Evolutionary conservation across 306 rosid genomes (phyloP).

Genomic region (Castanea crenata): DNA sequence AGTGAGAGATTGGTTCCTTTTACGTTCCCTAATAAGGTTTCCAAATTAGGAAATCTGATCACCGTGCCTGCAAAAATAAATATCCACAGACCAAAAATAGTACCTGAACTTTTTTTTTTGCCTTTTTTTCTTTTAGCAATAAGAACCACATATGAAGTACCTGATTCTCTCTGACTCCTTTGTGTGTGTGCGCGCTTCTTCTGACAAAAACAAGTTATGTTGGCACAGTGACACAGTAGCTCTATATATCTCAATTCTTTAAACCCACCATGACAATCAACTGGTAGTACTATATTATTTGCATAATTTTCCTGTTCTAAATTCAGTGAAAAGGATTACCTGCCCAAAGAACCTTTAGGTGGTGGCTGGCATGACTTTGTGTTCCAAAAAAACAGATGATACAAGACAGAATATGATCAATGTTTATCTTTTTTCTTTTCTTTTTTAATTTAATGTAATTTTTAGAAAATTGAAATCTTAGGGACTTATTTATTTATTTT

Average conservation of each 20-base stretch:
- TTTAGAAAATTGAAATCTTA: too few relatives aligned
- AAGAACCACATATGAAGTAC: background rate
- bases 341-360: too few relatives aligned
- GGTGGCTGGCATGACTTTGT: too few relatives aligned
- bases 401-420: too few relatives aligned
- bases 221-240: background rate
- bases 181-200: background rate
- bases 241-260: background rate
- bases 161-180: background rate
- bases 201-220: slow-evolving; percentile 6
- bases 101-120: background rate
- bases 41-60: slow-evolving; percentile 42
- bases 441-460: too few relatives aligned
- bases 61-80: slow-evolving; percentile 12
- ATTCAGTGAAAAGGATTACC: too few relatives aligned
- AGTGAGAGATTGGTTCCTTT: background rate
- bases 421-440: too few relatives aligned
- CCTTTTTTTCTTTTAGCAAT: background rate
- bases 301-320: too few relatives aligned
- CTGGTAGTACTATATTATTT: too few relatives aligned
- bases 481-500: too few relatives aligned
- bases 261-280: background rate
- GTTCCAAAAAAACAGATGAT: too few relatives aligned
- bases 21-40: slow-evolving; percentile 53
- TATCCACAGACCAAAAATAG: background rate